Base-by-base conservation (phyloP, 805 yeast genomes). In the Blastobotrys robertii region DNA sequence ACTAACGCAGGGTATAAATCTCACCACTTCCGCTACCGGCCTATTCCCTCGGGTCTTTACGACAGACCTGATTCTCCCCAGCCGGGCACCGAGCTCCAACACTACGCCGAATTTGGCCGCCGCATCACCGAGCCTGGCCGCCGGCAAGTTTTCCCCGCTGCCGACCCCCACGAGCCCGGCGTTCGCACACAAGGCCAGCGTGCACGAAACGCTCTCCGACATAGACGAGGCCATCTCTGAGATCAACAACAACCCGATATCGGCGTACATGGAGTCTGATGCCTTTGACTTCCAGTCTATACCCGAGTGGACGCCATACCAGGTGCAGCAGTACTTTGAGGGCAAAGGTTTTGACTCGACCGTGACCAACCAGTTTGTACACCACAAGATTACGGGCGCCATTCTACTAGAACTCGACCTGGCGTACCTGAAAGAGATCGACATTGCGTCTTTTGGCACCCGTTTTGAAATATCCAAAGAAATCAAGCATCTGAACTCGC, bases 21-120 rank as follows among this genome's bases (percentile, higher is more conserved):
- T 85, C 39, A 57, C 74, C 39, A 79, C 90, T 0, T 74, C 76
- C 42, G 73, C 75, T 42, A 90, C 85, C 9, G 98, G 98, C 0
- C 66, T 90, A 34, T 92, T 87, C 57, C 98, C 98, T 10, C 84
- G 83, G 51, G 77, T 86, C 2, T 90, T 90, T 61, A 88, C 97
- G 1, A 80, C 80, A 51, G 58, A 73, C 11, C 43, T 51, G 22
- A 44, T 46, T 15, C 44, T 50, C 30, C 43, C 30, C 38, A 36
- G 38, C n/a, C 25, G 11, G 12, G 16, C 11, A 14, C 28, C 35
- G 14, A 9, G n/a, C 11, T 16, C 15, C 9, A 22, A 4, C 4
- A 12, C 16, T 7, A 12, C 35, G 11, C 29, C 28, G 8, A 62
- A 66, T 4, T 65, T 62, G 38, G 42, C 28, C 50, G 9, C 36